Base-by-base conservation (phyloP, 495 filamentous ascomycete species). In the Recurvomyces mirabilis region DNA sequence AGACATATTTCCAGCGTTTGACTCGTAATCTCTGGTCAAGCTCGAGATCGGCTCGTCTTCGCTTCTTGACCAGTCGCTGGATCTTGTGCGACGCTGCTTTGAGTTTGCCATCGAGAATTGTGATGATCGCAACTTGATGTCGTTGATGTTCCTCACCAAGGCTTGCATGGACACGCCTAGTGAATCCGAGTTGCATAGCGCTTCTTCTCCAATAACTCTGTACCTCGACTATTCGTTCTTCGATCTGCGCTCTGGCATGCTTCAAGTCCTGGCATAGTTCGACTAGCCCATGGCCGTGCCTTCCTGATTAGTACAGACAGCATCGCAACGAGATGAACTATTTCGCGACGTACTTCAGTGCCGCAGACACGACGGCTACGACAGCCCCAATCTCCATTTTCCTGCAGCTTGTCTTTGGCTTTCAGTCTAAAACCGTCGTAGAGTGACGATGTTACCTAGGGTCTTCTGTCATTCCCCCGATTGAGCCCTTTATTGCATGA, bases 141-240 rank as follows among this genome's bases (percentile, higher is more conserved):
- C 29, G 31, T 36, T 57, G 58, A 31, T 63, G 59, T 9, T 60
- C 58, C 9, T 63, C 53, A 22, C 65, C 60, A 24, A 72, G 59
- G 5, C 41, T 49, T 10, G 61, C 12, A 15, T 56, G 45, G 14
- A 67, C 50, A 13, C 53, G 53, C 15, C 47, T 46, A 20, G 68
- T 32, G 43, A 69, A 64, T 13, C 59, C 25, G 11, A 70, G 43
- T 39, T 70, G 60, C 24, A 43, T 33, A 18, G 41, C 58, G 19
- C 9, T 30, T 30, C 52, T 51, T 3, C 48, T 32, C 63, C 68
- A 71, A 42, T 59, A 42, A 21, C 46, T 60, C 34, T 68, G 52
- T 4, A 70, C 39, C 1, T 53, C 47, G 12, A 66, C 19, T 3
- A 57, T 48, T 21, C 56, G 60, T 29, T 69, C 68, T 10, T 31